phyloP scores from a whole-genome alignment of 1,284 basidiomycete species.

The Rhodotorula sp. region DNA sequence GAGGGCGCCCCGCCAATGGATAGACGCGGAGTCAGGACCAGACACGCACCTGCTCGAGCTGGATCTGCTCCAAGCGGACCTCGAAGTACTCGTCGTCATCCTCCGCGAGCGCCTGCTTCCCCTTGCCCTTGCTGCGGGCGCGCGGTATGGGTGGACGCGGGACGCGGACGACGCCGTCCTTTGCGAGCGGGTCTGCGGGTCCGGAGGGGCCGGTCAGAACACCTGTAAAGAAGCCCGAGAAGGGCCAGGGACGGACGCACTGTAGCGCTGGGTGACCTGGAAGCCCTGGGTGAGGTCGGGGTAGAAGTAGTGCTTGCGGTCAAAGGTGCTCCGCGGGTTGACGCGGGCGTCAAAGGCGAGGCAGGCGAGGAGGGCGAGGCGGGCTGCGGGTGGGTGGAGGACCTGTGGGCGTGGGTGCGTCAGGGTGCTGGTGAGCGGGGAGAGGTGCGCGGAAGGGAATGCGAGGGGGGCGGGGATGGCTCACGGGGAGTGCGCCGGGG shows the following conservation, averaged over 20 bases:
- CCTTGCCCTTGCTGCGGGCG: constrained; percentile 40
- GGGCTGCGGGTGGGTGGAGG: constrained; percentile 76
- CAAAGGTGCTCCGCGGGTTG: constrained; percentile 59
- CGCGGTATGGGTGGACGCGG: constrained; percentile 31
- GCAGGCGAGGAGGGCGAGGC: constrained; percentile 77
- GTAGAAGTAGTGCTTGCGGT: constrained; percentile 99
- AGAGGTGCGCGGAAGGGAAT: not conserved
- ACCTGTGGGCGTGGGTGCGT: constrained; percentile 55
- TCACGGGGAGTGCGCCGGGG: constrained; percentile 87
- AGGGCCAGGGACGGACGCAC: too few species aligned
- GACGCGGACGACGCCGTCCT: constrained; percentile 57
- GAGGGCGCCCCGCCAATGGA: too few species aligned
- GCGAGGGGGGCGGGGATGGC: constrained; percentile 43
- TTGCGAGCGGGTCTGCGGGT: constrained; percentile 84
- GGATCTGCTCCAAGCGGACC: constrained; percentile 88
- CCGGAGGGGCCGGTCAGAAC: too few species aligned
- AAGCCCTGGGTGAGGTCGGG: constrained; percentile 90
- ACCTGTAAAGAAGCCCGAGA: too few species aligned
- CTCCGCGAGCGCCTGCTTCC: constrained; percentile 41
- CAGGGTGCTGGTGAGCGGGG: not conserved
- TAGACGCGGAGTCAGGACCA: not conserved
- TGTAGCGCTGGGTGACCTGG: constrained; percentile 95
- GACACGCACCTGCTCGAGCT: constrained; percentile 85
- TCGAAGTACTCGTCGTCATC: constrained; percentile 27
- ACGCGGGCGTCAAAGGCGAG: constrained; percentile 75